Conservation (phyloP, 768 basidiomycete species). For the Calocybe cyanea region DNA sequence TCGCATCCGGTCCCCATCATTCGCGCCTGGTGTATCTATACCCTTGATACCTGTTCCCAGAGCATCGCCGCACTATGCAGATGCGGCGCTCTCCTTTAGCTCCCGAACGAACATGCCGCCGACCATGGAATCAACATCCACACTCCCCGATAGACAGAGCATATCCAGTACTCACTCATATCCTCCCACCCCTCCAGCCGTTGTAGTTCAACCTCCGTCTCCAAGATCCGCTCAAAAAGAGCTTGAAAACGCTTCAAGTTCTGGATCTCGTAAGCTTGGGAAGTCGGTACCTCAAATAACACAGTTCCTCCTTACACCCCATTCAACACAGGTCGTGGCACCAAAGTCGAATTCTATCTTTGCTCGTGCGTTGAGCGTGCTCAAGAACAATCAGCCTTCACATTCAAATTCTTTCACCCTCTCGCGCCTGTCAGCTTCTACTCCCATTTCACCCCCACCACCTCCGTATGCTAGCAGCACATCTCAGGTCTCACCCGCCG, state of each 20-base stretch:
- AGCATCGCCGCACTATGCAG: conserved; percentile 42
- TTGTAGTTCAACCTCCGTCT: conserved; percentile 29
- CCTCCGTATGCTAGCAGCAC: conserved; percentile 32
- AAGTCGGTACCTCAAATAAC: conserved; percentile 38
- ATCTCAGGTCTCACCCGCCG: conserved; percentile 13
- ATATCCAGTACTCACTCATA: conserved; percentile 52
- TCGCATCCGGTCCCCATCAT: conserved; percentile 65
- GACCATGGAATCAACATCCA: conserved; percentile 12
- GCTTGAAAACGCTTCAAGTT: conserved; percentile 19
- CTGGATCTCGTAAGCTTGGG: conserved; percentile 20
- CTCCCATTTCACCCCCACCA: conserved; percentile 30
- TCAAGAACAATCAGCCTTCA: conserved; percentile 49
- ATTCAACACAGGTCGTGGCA: conserved; percentile 33
- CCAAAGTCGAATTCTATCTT: conserved; percentile 40
- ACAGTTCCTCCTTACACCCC: conserved; percentile 51
- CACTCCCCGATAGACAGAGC: conserved; percentile 20
- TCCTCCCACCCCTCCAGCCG: conserved; percentile 48
- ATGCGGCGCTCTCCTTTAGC: conserved; percentile 49
- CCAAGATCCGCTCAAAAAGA: conserved; percentile 28
- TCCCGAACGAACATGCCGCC: conserved; percentile 42
- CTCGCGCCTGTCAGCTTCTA: conserved; percentile 27
- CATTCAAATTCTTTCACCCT: conserved; percentile 64
- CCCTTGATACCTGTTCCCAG: conserved; percentile 48
- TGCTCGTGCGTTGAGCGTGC: conserved; percentile 43
- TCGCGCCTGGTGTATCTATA: conserved; percentile 60